These are phyloP conservation scores for Hypomyces perniciosus DNA, from an alignment of 2,329 filamentous ascomycete genomes.

Conservation along the genomic window DNA sequence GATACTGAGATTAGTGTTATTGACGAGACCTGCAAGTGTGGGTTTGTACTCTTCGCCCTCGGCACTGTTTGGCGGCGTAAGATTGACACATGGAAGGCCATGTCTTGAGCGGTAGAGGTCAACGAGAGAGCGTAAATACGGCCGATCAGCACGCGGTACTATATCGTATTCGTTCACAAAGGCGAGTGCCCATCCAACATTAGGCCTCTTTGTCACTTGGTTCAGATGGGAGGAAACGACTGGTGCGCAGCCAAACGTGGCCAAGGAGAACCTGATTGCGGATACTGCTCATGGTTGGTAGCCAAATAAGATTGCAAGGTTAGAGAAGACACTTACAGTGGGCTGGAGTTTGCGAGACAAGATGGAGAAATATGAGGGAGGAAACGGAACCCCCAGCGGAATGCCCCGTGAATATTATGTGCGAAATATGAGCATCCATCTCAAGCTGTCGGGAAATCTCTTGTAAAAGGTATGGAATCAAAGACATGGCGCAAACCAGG, in stretches of 20 bases:
- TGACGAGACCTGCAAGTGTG: background rate
- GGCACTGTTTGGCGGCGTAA: background rate
- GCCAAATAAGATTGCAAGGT: background rate
- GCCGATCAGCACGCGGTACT: slow-evolving; percentile 16
- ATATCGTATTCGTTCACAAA: slow-evolving; percentile 21
- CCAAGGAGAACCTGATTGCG: slow-evolving; percentile 11
- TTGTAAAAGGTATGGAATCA: slow-evolving; percentile 12
- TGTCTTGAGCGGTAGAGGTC: slow-evolving; percentile 17
- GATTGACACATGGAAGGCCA: slow-evolving; percentile 6
- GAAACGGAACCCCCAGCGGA: slow-evolving; percentile 21
- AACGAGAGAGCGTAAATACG: slow-evolving; percentile 18
- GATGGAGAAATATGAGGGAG: slow-evolving; percentile 15
- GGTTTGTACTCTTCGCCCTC: background rate
- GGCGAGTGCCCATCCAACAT: slow-evolving; percentile 10
- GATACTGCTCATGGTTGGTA: slow-evolving; percentile 6
- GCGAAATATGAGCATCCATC: background rate
- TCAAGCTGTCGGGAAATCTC: slow-evolving; percentile 12
- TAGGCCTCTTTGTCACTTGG: background rate
- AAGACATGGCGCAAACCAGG: slow-evolving; percentile 15
- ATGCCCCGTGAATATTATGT: slow-evolving; percentile 20
- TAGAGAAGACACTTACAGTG: background rate
- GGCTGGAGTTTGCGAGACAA: slow-evolving; percentile 1
- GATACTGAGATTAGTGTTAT: too few species aligned
- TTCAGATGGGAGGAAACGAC: slow-evolving; percentile 14
- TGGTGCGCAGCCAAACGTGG: slow-evolving; percentile 20